Percentiles rank a stretch among this genome's conserved stretches.
Evolutionary conservation across 441 rosid species (phyloP).

Genomic region (Sinapis alba): DNA sequence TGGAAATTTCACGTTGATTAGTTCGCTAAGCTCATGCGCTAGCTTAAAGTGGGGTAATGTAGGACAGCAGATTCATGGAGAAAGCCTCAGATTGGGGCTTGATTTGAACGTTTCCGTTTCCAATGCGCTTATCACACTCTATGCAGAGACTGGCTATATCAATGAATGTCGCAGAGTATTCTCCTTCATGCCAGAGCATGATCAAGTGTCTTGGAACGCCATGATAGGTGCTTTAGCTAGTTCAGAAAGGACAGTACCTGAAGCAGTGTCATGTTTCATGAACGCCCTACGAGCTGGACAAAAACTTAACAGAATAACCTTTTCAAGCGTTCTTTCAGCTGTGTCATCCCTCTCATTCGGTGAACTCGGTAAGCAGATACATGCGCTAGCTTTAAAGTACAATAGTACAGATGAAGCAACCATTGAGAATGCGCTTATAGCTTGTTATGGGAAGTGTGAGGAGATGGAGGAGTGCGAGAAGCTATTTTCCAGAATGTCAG

Average conservation of each 20-base stretch:
- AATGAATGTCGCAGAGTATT: slow-evolving; percentile 58
- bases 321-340: slow-evolving; percentile 66
- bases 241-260: slow-evolving; percentile 51
- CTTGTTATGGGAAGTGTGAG: slow-evolving; percentile 83
- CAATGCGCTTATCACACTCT: slow-evolving; percentile 74
- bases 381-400: slow-evolving; percentile 63
- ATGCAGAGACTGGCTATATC: slow-evolving; percentile 63
- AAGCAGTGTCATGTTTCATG: slow-evolving; percentile 55
- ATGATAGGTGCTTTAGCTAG: slow-evolving; percentile 73
- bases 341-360: slow-evolving; percentile 57
- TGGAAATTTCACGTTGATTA: slow-evolving; percentile 68
- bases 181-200: slow-evolving; percentile 62
- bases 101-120: slow-evolving; percentile 82
- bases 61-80: slow-evolving; percentile 74
- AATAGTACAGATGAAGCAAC: slow-evolving; percentile 49
- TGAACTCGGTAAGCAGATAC: slow-evolving; percentile 66
- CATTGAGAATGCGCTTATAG: slow-evolving; percentile 80
- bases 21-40: slow-evolving; percentile 83
- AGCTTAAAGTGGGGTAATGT: slow-evolving; percentile 62
- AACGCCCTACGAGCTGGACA: slow-evolving; percentile 70
- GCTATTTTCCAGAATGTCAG: slow-evolving; percentile 75
- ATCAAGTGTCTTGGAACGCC: slow-evolving; percentile 93
- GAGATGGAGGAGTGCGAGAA: slow-evolving; percentile 75
- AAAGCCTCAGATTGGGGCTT: slow-evolving; percentile 72
- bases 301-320: slow-evolving; percentile 66